Evolutionary conservation across 2,329 filamentous ascomycete genomes (phyloP), one percentile per base, ranked within the genome.

Genomic region (Thelonectria olida): DNA sequence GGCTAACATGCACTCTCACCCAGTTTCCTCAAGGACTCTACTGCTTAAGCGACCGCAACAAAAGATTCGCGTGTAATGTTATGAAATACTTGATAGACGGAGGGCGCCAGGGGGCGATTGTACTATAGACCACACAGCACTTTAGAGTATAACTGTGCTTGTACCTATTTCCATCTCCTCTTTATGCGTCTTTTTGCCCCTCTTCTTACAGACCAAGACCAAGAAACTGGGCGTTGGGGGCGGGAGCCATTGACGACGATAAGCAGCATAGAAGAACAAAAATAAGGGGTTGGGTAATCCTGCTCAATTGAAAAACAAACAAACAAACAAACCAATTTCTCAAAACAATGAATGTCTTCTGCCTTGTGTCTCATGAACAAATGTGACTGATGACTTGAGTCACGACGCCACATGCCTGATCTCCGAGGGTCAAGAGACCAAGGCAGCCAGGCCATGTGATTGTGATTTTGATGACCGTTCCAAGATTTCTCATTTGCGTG

Each of bases 21-120:
- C 70, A 88, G 86, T 76, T 92, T 82, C 88, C 86, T 93, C 78
- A 85, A 87, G 80, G 84, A 91, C 67, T 79, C 87, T 74, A 92
- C 89, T 75, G 83, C 84, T 82, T 93, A 92, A 83, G 85, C 75
- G 76, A 69, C 57, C 20, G 12, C 20, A 17, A 20, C 38, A 15
- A 41, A 45, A 64, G 58, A 58, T 54, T 65, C 67, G 65, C 64
- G 54, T 76, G 72, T 76, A 76, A 76, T 69, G 73, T 76, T 76
- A 75, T 61, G 67, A 72, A 45, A 45, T 58, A 67, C 65, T 64
- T 68, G 70, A 77, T 78, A 79, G 77, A 79, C 73, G 70, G 72
- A 68, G 71, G 61, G 50, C 69, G 68, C 66, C 69, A 13, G 38
- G 67, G 67, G 69, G 73, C 72, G 71, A 74, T 68, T 79, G 77